Evolutionary conservation across 2,329 filamentous ascomycete species (phyloP).

Genomic region (Colletotrichum theobromicola): DNA sequence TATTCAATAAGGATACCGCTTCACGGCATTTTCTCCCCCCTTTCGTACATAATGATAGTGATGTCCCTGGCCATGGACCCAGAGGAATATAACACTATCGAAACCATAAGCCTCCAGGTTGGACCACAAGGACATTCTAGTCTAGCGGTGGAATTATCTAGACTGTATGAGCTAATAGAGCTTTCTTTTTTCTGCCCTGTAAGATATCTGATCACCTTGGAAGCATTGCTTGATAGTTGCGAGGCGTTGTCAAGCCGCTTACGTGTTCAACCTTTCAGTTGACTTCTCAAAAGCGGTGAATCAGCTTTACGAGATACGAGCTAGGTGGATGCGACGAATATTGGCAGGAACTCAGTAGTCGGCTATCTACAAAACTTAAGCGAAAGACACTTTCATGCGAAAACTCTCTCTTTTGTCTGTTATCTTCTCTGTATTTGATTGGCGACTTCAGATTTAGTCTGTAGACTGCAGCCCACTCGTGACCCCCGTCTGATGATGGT

Average conservation of each 20-base stretch:
- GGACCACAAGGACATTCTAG: no score
- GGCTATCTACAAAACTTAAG: background rate
- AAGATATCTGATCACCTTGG: background rate
- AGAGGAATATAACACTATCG: background rate
- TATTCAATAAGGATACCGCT: no score
- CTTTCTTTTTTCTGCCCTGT: background rate
- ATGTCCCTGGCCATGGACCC: background rate
- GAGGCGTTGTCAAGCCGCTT: background rate
- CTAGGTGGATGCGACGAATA: background rate
- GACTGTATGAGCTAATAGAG: background rate
- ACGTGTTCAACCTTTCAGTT: background rate
- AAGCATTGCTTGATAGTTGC: background rate
- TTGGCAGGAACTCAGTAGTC: accelerated
- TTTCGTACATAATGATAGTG: no score
- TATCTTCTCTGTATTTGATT: background rate
- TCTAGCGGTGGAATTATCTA: background rate
- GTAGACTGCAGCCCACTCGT: no score
- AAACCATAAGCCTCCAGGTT: no score
- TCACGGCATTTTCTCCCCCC: no score
- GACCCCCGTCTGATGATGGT: background rate
- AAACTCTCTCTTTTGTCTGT: background rate
- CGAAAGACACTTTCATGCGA: background rate
- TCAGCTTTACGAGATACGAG: no score
- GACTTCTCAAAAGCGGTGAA: no score
- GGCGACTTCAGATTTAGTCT: no score